Percentiles rank a stretch among this genome's conserved stretches.
Conservation (phyloP, 495 filamentous ascomycete species). For the Tuber umbilicatum region DNA sequence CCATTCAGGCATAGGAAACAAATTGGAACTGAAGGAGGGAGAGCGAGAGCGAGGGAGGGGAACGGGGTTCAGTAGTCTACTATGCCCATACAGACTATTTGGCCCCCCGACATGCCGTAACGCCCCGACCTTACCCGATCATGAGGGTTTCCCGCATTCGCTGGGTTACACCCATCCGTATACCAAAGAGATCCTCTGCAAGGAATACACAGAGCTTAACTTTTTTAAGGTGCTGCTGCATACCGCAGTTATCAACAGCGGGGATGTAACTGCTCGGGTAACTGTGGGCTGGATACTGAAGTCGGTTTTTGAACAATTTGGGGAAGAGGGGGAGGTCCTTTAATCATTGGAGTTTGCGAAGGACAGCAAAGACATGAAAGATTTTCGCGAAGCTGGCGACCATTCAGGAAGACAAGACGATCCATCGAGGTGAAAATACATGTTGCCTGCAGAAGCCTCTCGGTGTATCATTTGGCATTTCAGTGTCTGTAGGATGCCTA, state of each 20-base stretch:
- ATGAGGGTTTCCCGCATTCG: background rate
- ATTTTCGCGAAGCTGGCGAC: background rate
- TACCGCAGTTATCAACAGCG: background rate
- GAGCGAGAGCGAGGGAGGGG: background rate
- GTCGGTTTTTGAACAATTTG: background rate
- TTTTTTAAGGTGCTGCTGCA: slow-evolving; percentile 2
- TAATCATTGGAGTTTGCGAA: background rate
- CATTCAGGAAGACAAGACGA: background rate
- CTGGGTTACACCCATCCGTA: background rate
- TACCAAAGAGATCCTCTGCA: background rate
- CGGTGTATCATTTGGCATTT: background rate
- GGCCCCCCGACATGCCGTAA: background rate
- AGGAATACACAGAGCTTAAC: slow-evolving; percentile 5
- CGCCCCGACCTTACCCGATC: background rate
- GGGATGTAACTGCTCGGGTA: background rate
- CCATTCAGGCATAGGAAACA: background rate
- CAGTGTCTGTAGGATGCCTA: background rate
- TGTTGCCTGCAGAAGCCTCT: background rate
- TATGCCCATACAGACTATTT: background rate
- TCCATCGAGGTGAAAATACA: background rate
- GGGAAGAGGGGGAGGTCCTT: background rate
- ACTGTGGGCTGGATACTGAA: background rate
- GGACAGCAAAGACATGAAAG: background rate
- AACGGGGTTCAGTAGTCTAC: background rate
- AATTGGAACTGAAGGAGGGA: background rate